phyloP scores from a whole-genome alignment of 2,329 filamentous ascomycete genomes.

The Gnomoniopsis sp. region DNA sequence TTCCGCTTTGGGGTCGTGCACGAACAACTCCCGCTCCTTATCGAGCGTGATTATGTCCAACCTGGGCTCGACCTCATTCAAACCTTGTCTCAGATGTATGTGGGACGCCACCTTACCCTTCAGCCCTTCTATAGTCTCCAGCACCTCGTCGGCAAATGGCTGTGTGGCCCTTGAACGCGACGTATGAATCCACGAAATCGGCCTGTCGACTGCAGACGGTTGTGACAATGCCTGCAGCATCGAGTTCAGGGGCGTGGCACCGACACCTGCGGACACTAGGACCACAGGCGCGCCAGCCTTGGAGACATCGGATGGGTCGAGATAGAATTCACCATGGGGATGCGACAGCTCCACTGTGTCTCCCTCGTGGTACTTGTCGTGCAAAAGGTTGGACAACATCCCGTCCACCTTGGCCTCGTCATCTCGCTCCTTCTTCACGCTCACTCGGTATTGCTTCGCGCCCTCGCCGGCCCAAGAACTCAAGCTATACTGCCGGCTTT shows the following conservation, averaged over 20 bases:
- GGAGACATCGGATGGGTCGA: conserved; percentile 41
- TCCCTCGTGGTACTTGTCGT: conserved; percentile 44
- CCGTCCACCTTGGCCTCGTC: conserved; percentile 36
- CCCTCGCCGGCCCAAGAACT: conserved; percentile 52
- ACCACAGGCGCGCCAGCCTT: conserved; percentile 53
- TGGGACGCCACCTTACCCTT: conserved; percentile 44
- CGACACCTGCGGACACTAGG: conserved; percentile 66
- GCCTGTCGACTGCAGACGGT: conserved; percentile 33
- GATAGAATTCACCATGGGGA: conserved; percentile 60
- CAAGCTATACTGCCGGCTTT: conserved; percentile 74
- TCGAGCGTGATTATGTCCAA: conserved; percentile 57
- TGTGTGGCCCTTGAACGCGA: conserved; percentile 47
- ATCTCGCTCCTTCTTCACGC: conserved; percentile 62
- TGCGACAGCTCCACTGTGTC: conserved; percentile 53
- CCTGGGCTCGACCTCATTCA: conserved; percentile 40
- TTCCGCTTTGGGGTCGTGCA: conserved; percentile 50
- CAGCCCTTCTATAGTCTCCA: conserved; percentile 41
- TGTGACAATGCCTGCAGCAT: conserved; percentile 57
- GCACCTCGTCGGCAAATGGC: conserved; percentile 50
- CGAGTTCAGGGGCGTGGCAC: conserved; percentile 62
- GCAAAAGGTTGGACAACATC: conserved; percentile 51
- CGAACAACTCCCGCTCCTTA: conserved; percentile 49
- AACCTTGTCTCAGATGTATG: conserved; percentile 57
- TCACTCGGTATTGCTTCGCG: conserved; percentile 65
- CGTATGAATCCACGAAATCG: conserved; percentile 62